Evolutionary conservation across 352 stramenopile genomes (phyloP).

Genomic region (Salisapilia sapeloensis): DNA sequence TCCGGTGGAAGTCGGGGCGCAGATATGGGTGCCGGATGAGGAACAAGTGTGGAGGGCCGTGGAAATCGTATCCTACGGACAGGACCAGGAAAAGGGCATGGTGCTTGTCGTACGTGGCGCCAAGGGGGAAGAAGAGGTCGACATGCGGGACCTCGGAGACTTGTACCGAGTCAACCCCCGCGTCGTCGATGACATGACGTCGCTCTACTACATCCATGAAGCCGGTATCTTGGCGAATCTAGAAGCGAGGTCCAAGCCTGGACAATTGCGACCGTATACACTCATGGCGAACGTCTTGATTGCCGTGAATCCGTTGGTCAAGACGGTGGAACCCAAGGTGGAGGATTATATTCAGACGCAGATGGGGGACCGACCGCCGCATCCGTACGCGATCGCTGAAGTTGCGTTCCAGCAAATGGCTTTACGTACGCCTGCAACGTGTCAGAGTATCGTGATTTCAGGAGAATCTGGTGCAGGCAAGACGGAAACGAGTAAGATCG

Average conservation of each 20-base stretch:
- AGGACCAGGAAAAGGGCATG: constrained; percentile 43
- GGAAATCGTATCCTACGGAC: constrained; percentile 45
- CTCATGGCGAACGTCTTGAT: constrained; percentile 83
- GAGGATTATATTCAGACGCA: constrained; percentile 80
- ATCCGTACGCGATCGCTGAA: constrained; percentile 72
- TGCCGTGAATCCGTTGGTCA: constrained; percentile 73
- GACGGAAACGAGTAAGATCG: constrained; percentile 82
- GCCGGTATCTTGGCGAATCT: constrained; percentile 74
- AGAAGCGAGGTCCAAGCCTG: constrained; percentile 42
- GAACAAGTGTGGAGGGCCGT: constrained; percentile 74
- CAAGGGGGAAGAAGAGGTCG: constrained; percentile 52
- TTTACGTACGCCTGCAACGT: constrained; percentile 57
- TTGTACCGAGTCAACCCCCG: constrained; percentile 77
- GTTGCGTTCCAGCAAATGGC: constrained; percentile 84
- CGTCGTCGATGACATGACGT: constrained; percentile 78
- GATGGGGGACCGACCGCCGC: constrained; percentile 67
- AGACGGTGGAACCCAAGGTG: constrained; percentile 63
- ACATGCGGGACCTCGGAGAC: constrained; percentile 70
- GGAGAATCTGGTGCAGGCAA: constrained; percentile 77
- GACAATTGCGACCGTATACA: constrained; percentile 69
- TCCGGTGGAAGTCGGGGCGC: constrained; percentile 54
- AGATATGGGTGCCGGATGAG: constrained; percentile 77
- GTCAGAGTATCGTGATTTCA: constrained; percentile 80
- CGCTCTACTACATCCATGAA: constrained; percentile 82
- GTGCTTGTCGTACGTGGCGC: constrained; percentile 48